Conservation (phyloP, 352 stramenopile species). For the Blastocystis sp. region DNA sequence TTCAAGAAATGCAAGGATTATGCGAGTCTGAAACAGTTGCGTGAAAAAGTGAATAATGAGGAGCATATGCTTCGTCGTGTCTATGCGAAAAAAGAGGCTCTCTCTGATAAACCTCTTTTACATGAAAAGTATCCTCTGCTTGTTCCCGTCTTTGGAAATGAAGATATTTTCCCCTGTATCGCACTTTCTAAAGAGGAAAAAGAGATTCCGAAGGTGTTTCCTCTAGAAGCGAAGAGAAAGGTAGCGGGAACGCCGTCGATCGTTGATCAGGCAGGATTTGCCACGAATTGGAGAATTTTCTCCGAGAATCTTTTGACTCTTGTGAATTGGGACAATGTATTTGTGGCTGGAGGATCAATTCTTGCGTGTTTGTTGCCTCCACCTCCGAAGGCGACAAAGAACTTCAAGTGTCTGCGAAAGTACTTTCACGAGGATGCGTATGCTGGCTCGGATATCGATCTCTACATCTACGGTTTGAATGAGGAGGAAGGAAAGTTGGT, state of each 20-base stretch:
- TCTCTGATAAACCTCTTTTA: slow-evolving; percentile 61
- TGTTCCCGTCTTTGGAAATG: slow-evolving; percentile 65
- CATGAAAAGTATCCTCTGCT: slow-evolving; percentile 65
- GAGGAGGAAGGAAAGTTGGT: slow-evolving; percentile 64
- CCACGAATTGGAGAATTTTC: slow-evolving; percentile 65
- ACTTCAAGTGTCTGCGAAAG: slow-evolving; percentile 63
- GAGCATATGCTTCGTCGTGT: slow-evolving; percentile 66
- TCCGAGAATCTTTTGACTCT: slow-evolving; percentile 62
- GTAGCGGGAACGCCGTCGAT: slow-evolving; percentile 2
- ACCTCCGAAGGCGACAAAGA: slow-evolving; percentile 63
- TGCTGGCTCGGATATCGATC: slow-evolving; percentile 66
- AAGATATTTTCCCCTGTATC: slow-evolving; percentile 58
- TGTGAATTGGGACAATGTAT: slow-evolving; percentile 67
- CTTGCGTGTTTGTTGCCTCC: slow-evolving; percentile 65
- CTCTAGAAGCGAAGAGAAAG: slow-evolving; percentile 42
- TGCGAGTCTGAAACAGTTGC: slow-evolving; percentile 42
- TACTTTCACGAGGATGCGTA: slow-evolving; percentile 67
- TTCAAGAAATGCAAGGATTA: slow-evolving; percentile 17
- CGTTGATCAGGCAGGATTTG: slow-evolving; percentile 55
- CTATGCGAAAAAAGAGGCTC: slow-evolving; percentile 65
- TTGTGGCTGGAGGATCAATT: slow-evolving; percentile 65
- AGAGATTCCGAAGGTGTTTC: slow-evolving; percentile 55
- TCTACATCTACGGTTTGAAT: slow-evolving; percentile 67
- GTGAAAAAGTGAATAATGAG: slow-evolving; percentile 59
- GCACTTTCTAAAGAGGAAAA: slow-evolving; percentile 61